A percentile compares a stretch with the other conserved stretches of the same genome.
Evolutionary conservation across 768 basidiomycete genomes (phyloP).

Genomic region (Tylopilus intermedius): DNA sequence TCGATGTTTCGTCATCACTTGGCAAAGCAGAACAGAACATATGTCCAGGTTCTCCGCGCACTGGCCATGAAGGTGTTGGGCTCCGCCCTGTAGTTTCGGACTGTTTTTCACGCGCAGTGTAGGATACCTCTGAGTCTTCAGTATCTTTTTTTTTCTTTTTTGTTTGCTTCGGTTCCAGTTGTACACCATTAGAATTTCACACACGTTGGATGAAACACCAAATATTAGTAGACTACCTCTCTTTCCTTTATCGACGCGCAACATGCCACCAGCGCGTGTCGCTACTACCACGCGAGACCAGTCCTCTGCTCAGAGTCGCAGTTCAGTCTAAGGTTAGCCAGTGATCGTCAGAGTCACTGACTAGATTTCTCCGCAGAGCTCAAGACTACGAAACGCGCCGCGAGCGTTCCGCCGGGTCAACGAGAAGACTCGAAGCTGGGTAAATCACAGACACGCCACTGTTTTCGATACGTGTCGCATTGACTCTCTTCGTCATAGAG

Average conservation of each 20-base stretch:
- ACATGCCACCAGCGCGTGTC: constrained; percentile 11
- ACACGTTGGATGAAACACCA: not conserved
- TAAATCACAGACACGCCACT: constrained; percentile 1
- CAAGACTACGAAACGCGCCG: constrained; percentile 7
- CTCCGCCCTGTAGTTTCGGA: constrained; percentile 38
- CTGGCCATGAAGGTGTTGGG: constrained; percentile 81
- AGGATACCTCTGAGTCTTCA: constrained; percentile 2
- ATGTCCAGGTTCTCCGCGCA: constrained; percentile 65
- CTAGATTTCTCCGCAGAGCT: constrained; percentile 10
- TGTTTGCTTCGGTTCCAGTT: no score
- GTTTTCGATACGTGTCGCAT: not conserved
- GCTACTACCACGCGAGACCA: not conserved
- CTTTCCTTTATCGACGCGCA: not conserved
- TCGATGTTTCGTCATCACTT: not conserved
- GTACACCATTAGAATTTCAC: constrained; percentile 1
- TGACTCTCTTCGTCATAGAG: constrained; percentile 15
- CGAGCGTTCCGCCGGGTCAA: constrained; percentile 17
- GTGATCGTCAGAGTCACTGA: constrained; percentile 3
- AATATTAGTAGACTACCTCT: not conserved
- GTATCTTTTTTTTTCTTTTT: not conserved
- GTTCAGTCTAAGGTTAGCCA: constrained; percentile 16
- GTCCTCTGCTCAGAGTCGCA: not conserved
- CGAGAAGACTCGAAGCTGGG: constrained; percentile 11
- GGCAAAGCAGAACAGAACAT: not conserved
- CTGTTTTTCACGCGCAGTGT: constrained; percentile 1